A percentile compares a stretch with the other conserved stretches of the same genome.
Evolutionary conservation across 805 yeast species (phyloP).

Genomic region (Kuraishia hungarica): DNA sequence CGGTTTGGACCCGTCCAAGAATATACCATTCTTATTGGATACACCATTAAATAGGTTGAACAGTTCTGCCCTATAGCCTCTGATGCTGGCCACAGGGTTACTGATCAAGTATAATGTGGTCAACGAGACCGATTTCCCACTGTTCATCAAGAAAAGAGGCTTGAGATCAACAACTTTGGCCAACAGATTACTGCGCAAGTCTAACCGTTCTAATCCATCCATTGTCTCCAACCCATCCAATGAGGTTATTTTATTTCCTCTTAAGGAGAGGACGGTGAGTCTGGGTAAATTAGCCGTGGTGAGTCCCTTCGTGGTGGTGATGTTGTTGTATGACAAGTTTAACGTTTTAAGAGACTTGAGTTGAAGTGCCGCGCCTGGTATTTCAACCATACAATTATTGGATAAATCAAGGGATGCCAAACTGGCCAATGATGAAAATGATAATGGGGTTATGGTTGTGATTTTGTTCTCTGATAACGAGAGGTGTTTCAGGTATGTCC

Average conservation of each 20-base stretch:
- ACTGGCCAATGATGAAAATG: conserved; percentile 21
- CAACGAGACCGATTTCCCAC: conserved; percentile 10
- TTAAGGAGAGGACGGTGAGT: conserved; percentile 39
- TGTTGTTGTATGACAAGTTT: conserved; percentile 41
- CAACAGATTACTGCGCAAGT: conserved; percentile 40
- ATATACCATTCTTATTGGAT: conserved; percentile 34
- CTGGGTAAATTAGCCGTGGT: conserved; percentile 30
- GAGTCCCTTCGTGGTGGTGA: conserved; percentile 21
- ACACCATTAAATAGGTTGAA: conserved; percentile 51
- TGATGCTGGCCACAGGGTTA: conserved; percentile 25
- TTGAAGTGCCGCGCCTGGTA: conserved; percentile 44
- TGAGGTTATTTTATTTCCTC: conserved; percentile 34
- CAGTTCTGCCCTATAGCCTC: conserved; percentile 44
- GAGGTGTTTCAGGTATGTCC: conserved; percentile 31
- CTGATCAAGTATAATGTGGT: conserved; percentile 23
- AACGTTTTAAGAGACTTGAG: conserved; percentile 40
- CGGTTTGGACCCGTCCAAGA: conserved; percentile 52
- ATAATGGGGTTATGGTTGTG: conserved; percentile 17
- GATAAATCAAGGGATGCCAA: conserved; percentile 45
- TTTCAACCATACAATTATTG: conserved; percentile 34
- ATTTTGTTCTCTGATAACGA: conserved; percentile 32
- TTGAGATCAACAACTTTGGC: conserved; percentile 28
- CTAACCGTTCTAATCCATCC: conserved; percentile 37
- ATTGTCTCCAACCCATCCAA: conserved; percentile 38
- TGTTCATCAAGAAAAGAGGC: conserved; percentile 25